Evolutionary conservation across 345 rosid genomes (phyloP), one percentile per base, ranked within the genome.

Genomic region (Dipteronia sinensis): DNA sequence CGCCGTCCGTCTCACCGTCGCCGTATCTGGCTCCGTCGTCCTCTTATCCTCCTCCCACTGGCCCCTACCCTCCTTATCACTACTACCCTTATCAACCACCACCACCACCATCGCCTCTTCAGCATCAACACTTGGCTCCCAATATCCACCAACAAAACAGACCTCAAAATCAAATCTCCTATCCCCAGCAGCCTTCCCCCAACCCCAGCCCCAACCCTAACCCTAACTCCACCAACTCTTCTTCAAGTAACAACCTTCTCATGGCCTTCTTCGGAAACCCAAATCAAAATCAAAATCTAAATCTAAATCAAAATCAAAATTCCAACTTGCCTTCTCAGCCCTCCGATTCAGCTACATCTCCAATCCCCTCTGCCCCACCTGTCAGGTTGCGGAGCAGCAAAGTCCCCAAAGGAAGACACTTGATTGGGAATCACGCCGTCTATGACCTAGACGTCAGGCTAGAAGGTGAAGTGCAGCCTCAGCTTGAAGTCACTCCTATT

Each of bases 401-500:
- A 88, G 78, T 84, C 27, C 94, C 94, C 25, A 87, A 76, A 79
- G 94, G 97, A 1, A 83, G 90, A 73, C 89, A 83, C 77, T 78
- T 90, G 72, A 51, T 78, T 59, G 94, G 94, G 51, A 83, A 72
- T 75, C 83, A 82, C 68, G 86, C 81, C 10, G 75, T 77, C 2
- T 90, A 90, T 62, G 97, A 92, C 77, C 79, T 92, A 38, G 90
- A 89, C 79, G 86, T 81, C 38, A 83, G 93, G 73, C 66, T 87
- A 71, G 84, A 66, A 11, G 93, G 93, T 7, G 97, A 92, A 82
- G 85, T 84, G 64, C 96, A 88, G 76, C 94, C 94, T 12, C 94
- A 92, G 75, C 89, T 92, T 1, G 94, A 90, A 78, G 93, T 90
- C 74, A 89, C 94, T 75, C 94, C 97, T 67, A 92, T 92, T 38